Base-by-base conservation (phyloP, 345 rosid genomes). In the Pistacia integerrima region DNA sequence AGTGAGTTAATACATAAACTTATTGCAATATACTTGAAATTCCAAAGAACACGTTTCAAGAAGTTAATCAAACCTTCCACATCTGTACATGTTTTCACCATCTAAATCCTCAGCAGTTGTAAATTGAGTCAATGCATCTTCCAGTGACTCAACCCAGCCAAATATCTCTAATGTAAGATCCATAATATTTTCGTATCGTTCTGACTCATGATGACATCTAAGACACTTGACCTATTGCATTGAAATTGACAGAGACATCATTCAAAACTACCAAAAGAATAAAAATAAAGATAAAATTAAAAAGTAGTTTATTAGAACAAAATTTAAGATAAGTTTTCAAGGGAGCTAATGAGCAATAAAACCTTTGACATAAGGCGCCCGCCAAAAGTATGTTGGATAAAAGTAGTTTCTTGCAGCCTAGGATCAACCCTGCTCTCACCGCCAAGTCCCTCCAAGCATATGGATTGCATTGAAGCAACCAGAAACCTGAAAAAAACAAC, bases 1-100 rank as follows among this genome's bases (percentile, higher is more conserved):
- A 25, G 16, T 62, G 70, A 75, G 55, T 66, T 51, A 36, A 56
- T 28, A 22, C 11, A 63, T 25, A 57, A 72, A 63, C 41, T 71
- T 73, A 71, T 11, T 64, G 18, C n/a, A 1, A 48, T 12, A 56
- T 0, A 14, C 17, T 25, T 12, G n/a, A 9, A n/a, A 36, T 8
- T 18, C 38, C 35, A 28, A 20, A 18, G 9, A 20, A 64, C 17
- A 73, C 2, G 9, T 41, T 62, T 17, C 73, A 56, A 48, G 46
- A 51, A 59, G 25, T 52, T 52, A 55, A 77, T 74, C 83, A 64
- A 54, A 92, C 97, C 94, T 92, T 88, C 88, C 91, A 83, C 97
- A 92, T 90, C 93, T 82, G 70, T 90, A 92, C 97, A 90, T 92
- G 81, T 92, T 92, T 77, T 92, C 97, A 74, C 97, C 97, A 72